These are phyloP conservation scores for Forsythia viridissima DNA, from an alignment of 257 asterid genomes.

Conservation along the genomic window DNA sequence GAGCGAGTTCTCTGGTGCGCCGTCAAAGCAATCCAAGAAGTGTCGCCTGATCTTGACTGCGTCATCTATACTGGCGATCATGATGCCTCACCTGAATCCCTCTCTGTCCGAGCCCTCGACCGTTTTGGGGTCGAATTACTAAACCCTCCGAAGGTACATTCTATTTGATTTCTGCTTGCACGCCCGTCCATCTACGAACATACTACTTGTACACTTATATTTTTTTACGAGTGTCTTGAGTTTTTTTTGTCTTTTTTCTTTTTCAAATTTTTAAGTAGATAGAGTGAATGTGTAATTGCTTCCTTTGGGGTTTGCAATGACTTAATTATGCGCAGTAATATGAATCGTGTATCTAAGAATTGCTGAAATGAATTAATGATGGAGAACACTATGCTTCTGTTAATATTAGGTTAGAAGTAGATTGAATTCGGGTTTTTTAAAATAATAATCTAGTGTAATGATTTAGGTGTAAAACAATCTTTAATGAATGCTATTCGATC, in stretches of 20 bases:
- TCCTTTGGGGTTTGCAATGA: not conserved
- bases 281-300: not conserved
- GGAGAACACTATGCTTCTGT: not conserved
- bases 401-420: not conserved
- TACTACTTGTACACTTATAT: too few relatives aligned
- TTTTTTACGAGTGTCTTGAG: too few relatives aligned
- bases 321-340: constrained; percentile 4
- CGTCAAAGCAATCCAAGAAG: constrained; percentile 88
- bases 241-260: not conserved
- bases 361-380: too few relatives aligned
- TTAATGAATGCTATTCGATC: not conserved
- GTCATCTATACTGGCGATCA: constrained; percentile 85
- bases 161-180: not conserved
- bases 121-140: constrained; percentile 85
- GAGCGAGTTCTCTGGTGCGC: constrained; percentile 98
- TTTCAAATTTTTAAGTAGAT: not conserved
- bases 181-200: too few relatives aligned
- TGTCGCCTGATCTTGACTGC: constrained; percentile 73
- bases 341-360: not conserved
- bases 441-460: constrained; percentile 6
- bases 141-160: constrained; percentile 57
- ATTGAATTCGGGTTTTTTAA: constrained; percentile 1
- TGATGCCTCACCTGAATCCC: constrained; percentile 71
- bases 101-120: constrained; percentile 67
- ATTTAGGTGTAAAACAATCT: not conserved